Evolutionary conservation across 2,329 filamentous ascomycete species (phyloP), one percentile per base, ranked within the genome.

Genomic region (Hyphodiscus sp.): DNA sequence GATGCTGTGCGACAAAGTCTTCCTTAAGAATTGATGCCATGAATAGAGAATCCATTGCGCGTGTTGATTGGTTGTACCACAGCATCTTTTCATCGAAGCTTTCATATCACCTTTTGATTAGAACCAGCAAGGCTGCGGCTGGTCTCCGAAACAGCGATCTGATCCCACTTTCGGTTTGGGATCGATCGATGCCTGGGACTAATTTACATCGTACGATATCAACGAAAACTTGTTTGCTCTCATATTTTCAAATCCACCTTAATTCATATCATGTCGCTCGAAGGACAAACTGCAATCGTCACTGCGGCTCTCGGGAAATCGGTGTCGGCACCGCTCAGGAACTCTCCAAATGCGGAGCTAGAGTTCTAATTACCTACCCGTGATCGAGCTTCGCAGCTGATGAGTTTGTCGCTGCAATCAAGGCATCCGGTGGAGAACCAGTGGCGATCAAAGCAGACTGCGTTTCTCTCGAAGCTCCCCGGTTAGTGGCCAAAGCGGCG

Each of bases 351-450:
- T 74, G 76, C 51, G 80, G 80, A 30, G 77, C 76, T 61, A 75
- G 69, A 55, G 75, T 84, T 46, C 70, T 82, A 45, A 71, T 83
- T 59, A 83, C 82, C 69, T 83, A 83, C 69, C 65, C 69, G 38
- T 71, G 70, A 33, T 73, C 80, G 63, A 54, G 66, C 5, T 16
- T 19, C 11, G 5, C 8, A 45, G 59, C 63, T 2, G 66, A 74
- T 0, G 77, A 80, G 2, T 70, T 78, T 8, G 67, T 69, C 1
- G 62, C 83, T 1, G 72, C 82, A 41, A 47, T 52, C 33, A 30
- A 19, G 11, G 48, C 69, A 5, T 57, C 73, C 33, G 74, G 80
- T 23, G 76, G 76, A 18, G 71, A 72, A 5, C 74, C 75, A 7
- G 63, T 80, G 30, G 73, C 77, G 23, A 70, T 86, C 20, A 73